These are phyloP conservation scores for Pugionium dolabratum DNA, from an alignment of 345 rosid species.

Conservation along the genomic window DNA sequence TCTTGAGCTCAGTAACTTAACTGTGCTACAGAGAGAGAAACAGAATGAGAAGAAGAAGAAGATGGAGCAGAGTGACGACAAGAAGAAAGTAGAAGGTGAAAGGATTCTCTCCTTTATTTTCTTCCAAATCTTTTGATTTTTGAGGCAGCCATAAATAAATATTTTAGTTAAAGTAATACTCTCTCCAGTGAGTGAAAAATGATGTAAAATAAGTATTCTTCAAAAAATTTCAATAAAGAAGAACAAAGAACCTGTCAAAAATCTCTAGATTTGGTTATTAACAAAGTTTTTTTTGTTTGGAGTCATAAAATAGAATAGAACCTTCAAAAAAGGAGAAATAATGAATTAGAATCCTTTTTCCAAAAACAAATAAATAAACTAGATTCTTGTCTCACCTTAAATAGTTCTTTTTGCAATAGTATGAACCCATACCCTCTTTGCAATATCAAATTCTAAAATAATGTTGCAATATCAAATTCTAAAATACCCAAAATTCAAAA, in stretches of 20 bases:
- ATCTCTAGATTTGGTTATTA: too few relatives aligned
- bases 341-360: background rate
- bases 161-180: background rate
- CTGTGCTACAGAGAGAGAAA: background rate
- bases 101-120: background rate
- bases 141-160: background rate
- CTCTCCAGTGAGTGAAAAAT: too few relatives aligned
- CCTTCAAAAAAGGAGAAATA: background rate
- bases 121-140: background rate
- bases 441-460: too few relatives aligned
- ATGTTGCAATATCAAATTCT: too few relatives aligned
- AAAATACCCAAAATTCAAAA: too few relatives aligned
- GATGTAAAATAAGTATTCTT: too few relatives aligned
- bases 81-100: constrained; percentile 10
- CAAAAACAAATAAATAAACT: background rate
- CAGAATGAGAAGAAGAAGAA: background rate
- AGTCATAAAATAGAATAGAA: too few relatives aligned
- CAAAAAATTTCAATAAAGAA: too few relatives aligned
- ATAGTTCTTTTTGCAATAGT: background rate
- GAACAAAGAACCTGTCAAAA: too few relatives aligned
- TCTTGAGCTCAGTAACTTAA: constrained; percentile 16
- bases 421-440: too few relatives aligned
- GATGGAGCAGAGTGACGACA: constrained; percentile 25
- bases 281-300: too few relatives aligned
- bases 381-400: background rate